Conservation (phyloP, 768 basidiomycete species). For the Suillus sp. region DNA sequence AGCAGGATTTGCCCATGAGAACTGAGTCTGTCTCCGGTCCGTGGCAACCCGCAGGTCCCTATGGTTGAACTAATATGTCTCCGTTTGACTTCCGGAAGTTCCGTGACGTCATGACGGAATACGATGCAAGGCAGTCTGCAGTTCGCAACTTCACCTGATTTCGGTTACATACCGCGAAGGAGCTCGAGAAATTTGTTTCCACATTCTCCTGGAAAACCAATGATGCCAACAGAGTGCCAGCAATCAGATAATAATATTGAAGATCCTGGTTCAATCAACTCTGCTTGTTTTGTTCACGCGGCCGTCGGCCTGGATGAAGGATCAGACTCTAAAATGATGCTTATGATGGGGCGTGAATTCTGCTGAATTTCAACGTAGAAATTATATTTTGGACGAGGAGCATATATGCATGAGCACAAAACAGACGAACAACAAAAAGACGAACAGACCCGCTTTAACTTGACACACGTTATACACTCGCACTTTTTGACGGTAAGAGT, state of each 20-base stretch:
- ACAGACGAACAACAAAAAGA: not conserved
- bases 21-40: not conserved
- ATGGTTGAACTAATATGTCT: no score
- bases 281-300: not conserved
- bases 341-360: no score
- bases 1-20: not conserved
- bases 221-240: not conserved
- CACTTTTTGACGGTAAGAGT: not conserved
- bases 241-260: not conserved
- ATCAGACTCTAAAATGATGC: not conserved
- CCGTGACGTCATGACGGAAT: not conserved
- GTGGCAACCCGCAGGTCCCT: not conserved
- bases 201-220: not conserved
- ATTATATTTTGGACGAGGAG: not conserved
- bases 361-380: not conserved
- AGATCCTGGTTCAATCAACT: not conserved
- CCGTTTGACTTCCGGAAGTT: not conserved
- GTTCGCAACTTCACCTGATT: not conserved
- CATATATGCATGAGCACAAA: not conserved
- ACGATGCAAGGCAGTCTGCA: not conserved
- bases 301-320: not conserved
- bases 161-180: not conserved
- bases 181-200: not conserved
- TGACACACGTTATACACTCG: not conserved
- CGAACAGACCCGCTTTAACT: not conserved